Base-by-base conservation (phyloP, 2,329 filamentous ascomycete genomes). In the Trichophyton simii region DNA sequence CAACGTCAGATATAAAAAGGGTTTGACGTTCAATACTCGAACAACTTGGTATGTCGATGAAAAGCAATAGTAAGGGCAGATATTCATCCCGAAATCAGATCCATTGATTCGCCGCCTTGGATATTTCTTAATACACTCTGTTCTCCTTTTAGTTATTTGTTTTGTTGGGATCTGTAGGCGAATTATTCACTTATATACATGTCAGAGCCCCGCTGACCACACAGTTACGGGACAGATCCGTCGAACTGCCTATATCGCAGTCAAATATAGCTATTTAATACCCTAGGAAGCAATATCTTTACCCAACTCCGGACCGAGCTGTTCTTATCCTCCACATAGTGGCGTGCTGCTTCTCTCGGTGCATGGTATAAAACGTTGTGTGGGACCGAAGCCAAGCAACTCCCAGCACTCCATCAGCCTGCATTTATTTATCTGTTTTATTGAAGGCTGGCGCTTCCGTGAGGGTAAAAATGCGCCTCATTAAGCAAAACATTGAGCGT, bases 401-500 rank as follows among this genome's bases (percentile, higher is more conserved):
- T 34, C 15, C 18, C 8, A 25, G 3, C 50, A 3, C 22, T 15
- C 13, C 22, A 7, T 13, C n/a, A 25, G 28, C 28, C 28, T 1
- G 28, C 28, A 20, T 48, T 7, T 48, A 48, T 18, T 9, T 25
- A 31, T 31, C 28, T 31, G 7, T 31, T n/a, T n/a, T 31, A 25
- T 54, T n/a, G 13, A 25, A 34, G 1, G 5, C 50, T 15, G 15
- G 38, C 22, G 54, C 15, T 42, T 36, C 11, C 25, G 34, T 48
- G 5, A 44, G 28, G 15, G 15, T 44, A 18, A 44, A 15, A 59
- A 89, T 89, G 86, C 81, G 82, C 62, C 78, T 88, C 50, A 80
- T 88, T 67, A 87, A 85, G 70, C 82, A 84, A 63, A 80, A 81
- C 63, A 85, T 88, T 65, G 83, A 87, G 67, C 81, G 81, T 63